Conservation (phyloP, 345 rosid genomes). For the Clausena lansium region DNA sequence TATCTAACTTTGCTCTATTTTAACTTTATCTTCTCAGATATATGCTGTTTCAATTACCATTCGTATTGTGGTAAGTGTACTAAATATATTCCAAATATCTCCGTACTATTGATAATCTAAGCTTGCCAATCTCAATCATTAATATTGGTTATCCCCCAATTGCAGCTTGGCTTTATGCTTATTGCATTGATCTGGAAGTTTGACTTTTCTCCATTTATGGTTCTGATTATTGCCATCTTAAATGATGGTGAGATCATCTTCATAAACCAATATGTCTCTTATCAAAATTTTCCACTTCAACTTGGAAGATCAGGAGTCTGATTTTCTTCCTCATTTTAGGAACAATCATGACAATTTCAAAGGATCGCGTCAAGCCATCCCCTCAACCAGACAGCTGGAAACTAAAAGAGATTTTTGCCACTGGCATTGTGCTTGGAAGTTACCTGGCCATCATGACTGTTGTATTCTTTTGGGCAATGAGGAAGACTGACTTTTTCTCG, state of each 20-base stretch:
- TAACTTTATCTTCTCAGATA: slow-evolving; percentile 44
- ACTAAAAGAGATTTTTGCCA: slow-evolving; percentile 71
- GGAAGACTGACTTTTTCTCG: slow-evolving; percentile 65
- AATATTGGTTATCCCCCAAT: background rate
- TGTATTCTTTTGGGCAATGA: slow-evolving; percentile 78
- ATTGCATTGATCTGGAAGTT: slow-evolving; percentile 87
- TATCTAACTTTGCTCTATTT: slow-evolving; percentile 10
- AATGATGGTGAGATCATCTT: slow-evolving; percentile 64
- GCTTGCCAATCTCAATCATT: background rate
- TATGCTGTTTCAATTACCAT: slow-evolving; percentile 94
- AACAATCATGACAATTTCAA: slow-evolving; percentile 90
- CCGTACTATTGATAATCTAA: background rate
- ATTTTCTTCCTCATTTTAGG: slow-evolving; percentile 35
- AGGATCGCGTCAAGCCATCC: slow-evolving; percentile 85
- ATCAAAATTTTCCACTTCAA: background rate
- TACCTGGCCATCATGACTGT: slow-evolving; percentile 86
- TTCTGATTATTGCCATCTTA: slow-evolving; percentile 81
- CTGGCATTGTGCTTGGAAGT: slow-evolving; percentile 81
- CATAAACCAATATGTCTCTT: background rate
- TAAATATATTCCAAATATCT: background rate
- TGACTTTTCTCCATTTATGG: slow-evolving; percentile 91
- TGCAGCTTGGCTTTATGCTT: slow-evolving; percentile 88
- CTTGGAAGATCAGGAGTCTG: slow-evolving; percentile 4
- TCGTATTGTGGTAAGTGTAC: slow-evolving; percentile 75
- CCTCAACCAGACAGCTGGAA: slow-evolving; percentile 95